Percentiles rank a stretch among this genome's conserved stretches.
Conservation (phyloP, 2,329 filamentous ascomycete genomes). For the Meredithiella fracta region DNA sequence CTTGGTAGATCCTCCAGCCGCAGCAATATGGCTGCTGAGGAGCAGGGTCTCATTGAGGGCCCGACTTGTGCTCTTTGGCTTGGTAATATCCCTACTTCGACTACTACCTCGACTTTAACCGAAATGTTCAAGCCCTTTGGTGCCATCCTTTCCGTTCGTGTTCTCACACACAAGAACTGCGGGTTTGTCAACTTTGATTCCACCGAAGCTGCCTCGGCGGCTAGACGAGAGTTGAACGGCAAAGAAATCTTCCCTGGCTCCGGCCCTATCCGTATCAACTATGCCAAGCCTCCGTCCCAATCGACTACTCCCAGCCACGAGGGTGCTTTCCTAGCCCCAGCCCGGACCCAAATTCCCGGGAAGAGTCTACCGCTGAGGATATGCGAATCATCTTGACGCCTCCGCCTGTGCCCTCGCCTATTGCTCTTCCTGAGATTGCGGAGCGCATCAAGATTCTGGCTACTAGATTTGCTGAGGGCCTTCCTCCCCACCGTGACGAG, state of each 20-base stretch:
- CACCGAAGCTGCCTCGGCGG: constrained; percentile 76
- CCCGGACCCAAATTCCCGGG: constrained; percentile 62
- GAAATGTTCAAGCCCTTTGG: constrained; percentile 94
- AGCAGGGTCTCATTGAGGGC: constrained; percentile 59
- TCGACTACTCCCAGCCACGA: constrained; percentile 80
- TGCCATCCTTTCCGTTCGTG: constrained; percentile 74
- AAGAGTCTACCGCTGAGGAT: constrained; percentile 14
- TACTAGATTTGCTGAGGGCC: constrained; percentile 55
- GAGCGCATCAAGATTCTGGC: constrained; percentile 74
- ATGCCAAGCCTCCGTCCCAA: constrained; percentile 85
- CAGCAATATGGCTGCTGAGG: constrained; percentile 57
- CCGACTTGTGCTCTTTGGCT: constrained; percentile 93
- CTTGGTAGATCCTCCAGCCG: constrained; percentile 49
- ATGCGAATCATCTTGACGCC: background rate
- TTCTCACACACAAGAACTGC: constrained; percentile 96
- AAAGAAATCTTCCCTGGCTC: constrained; percentile 98
- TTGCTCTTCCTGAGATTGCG: constrained; percentile 61
- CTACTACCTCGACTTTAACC: constrained; percentile 82
- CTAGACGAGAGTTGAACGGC: constrained; percentile 75
- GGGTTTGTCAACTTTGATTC: constrained; percentile 96
- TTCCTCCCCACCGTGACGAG: constrained; percentile 51
- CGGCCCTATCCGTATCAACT: constrained; percentile 87
- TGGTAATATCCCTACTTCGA: constrained; percentile 91
- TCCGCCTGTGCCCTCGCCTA: constrained; percentile 38
- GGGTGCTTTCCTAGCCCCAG: constrained; percentile 77